Percentiles rank a stretch among this genome's conserved stretches.
Conservation (phyloP, 2,329 filamentous ascomycete genomes). For the Exophiala bonariae region DNA sequence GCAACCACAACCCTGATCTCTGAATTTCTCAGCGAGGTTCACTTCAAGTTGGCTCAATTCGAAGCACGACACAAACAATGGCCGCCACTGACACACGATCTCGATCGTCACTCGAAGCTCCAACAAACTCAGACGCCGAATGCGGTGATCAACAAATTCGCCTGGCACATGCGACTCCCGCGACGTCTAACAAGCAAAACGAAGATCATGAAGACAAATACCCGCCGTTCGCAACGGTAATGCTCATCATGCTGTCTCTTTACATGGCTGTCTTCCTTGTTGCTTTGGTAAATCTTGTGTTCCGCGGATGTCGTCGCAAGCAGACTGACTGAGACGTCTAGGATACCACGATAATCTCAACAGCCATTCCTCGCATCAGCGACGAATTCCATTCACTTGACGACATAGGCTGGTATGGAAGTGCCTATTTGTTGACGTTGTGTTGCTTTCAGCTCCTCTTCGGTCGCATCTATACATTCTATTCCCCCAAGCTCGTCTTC, state of each 20-base stretch:
- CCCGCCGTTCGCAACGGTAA: not conserved
- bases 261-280: constrained; percentile 33
- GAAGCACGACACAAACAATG: too few species aligned
- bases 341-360: constrained; percentile 27
- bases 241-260: constrained; percentile 28
- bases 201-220: not conserved
- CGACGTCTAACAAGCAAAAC: not conserved
- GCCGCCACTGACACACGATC: too few species aligned
- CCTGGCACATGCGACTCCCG: too few species aligned
- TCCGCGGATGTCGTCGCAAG: constrained; percentile 34
- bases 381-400: constrained; percentile 24
- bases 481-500: constrained; percentile 22
- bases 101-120: too few species aligned
- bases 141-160: too few species aligned
- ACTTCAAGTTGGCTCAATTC: too few species aligned
- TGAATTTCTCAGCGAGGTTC: too few species aligned
- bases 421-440: constrained; percentile 22
- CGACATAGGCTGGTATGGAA: constrained; percentile 27
- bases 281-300: constrained; percentile 26
- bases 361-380: constrained; percentile 26
- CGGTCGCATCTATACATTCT: constrained; percentile 25
- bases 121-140: too few species aligned
- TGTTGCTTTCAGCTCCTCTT: constrained; percentile 25
- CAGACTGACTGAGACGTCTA: constrained; percentile 25
- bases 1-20: too few species aligned